Conservation (phyloP, 2,329 filamentous ascomycete species). For the Ophiostoma montium region DNA sequence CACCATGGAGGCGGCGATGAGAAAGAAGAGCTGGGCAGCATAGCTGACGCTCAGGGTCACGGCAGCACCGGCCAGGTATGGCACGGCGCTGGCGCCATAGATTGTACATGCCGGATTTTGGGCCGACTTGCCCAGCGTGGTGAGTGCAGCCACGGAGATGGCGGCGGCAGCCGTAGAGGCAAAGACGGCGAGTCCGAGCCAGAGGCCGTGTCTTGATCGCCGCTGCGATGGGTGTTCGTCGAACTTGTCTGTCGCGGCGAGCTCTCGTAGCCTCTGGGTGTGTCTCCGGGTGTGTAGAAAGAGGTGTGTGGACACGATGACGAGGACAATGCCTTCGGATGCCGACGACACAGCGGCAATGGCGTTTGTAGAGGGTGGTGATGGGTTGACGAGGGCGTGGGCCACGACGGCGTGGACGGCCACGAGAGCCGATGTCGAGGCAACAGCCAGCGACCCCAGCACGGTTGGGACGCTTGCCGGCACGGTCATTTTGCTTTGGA, state of each 20-base stretch:
- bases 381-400: slow-evolving; percentile 17
- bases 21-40: slow-evolving; percentile 33
- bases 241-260: slow-evolving; percentile 10
- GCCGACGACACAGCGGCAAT: slow-evolving; percentile 25
- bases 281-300: slow-evolving; percentile 17
- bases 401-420: slow-evolving; percentile 28
- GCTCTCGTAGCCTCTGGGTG: slow-evolving; percentile 10
- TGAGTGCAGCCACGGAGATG: slow-evolving; percentile 30
- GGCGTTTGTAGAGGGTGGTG: slow-evolving; percentile 18
- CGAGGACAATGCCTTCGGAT: slow-evolving; percentile 25
- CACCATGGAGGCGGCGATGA: slow-evolving; percentile 29
- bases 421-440: slow-evolving; percentile 26
- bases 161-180: slow-evolving; percentile 30
- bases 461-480: slow-evolving; percentile 21
- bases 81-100: slow-evolving; percentile 19
- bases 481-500: slow-evolving; percentile 19
- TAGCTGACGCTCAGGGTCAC: slow-evolving; percentile 32
- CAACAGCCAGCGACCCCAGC: slow-evolving; percentile 23
- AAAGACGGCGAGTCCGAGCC: slow-evolving; percentile 26
- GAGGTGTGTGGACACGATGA: slow-evolving; percentile 21
- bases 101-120: slow-evolving; percentile 17
- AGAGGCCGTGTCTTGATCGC: slow-evolving; percentile 16
- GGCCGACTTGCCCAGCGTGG: slow-evolving; percentile 24
- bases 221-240: neutral
- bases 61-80: slow-evolving; percentile 30